phyloP scores from a whole-genome alignment of 2,329 filamentous ascomycete species.

The Botrytis fabae region DNA sequence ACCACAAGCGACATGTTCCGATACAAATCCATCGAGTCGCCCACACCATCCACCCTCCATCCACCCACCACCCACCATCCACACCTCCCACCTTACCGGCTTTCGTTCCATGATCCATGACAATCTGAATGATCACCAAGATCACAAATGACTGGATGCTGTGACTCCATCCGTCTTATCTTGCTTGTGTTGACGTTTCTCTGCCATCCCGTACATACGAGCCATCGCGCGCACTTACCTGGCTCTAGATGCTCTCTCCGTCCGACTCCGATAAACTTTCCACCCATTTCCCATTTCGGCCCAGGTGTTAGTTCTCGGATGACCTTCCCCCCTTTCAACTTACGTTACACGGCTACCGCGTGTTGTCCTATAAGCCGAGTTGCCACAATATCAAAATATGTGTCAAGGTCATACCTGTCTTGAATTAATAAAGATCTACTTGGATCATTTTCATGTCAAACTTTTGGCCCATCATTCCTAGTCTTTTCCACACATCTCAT shows the following conservation, averaged over 20 bases:
- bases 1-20: not conserved
- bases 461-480: not conserved
- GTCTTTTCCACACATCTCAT: not conserved
- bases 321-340: not conserved
- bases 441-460: slow-evolving; percentile 1
- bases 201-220: too few species aligned
- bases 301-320: not conserved
- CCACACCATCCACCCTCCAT: not conserved
- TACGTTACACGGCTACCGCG: not conserved
- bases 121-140: not conserved
- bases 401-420: slow-evolving; percentile 14
- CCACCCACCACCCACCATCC: not conserved
- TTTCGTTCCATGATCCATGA: not conserved
- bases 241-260: not conserved
- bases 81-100: not conserved
- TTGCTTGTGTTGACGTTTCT: not conserved
- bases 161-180: not conserved
- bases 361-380: not conserved
- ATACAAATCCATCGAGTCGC: not conserved
- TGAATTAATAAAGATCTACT: not conserved
- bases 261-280: not conserved
- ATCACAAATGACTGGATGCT: not conserved
- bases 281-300: slow-evolving; percentile 1
- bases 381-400: not conserved
- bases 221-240: not conserved